Evolutionary conservation across 306 rosid species (phyloP), one percentile per base, ranked within the genome.

Genomic region (Acacia melanoxylon): DNA sequence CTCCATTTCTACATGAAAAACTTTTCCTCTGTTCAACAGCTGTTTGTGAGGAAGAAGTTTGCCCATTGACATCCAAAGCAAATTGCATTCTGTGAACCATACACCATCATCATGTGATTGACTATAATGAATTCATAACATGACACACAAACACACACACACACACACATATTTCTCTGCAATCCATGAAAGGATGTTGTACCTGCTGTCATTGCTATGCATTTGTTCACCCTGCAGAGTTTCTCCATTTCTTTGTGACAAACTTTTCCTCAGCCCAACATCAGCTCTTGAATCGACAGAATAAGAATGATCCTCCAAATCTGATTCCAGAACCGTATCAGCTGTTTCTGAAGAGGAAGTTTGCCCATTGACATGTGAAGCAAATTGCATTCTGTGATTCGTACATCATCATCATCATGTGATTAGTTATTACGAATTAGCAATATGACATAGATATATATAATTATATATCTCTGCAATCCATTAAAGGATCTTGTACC

Each of bases 201-300:
- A 49, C 56, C 56, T 49, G 56, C 56, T 6, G 5, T 17, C 56
- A 15, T 49, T 13, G 20, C 56, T 14, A 49, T 17, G 56, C 56
- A 15, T 49, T 49, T 49, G n/a, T 49, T 16, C 20, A 49, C 56
- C 56, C 56, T 49, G 56, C 56, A 49, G 20, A 15, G 56, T 49
- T 49, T 49, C 56, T 16, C 56, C 56, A 49, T 49, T 4, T 49
- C 19, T 49, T 3, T 3, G 7, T 14, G 56, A 49, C 19, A 46
- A 46, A 46, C 56, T 49, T 14, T 49, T 17, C 56, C 20, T 49
- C 56, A 15, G 56, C 14, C 56, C 56, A 49, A 49, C 56, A 49
- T 49, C 98, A 76, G 86, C 79, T 82, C 88, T 86, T 66, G 95
- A 89, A 88, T 91, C 89, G 84, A 88, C 87, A 58, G 97, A 95